Evolutionary conservation across 108 stramenopile genomes (phyloP), one percentile per base, ranked within the genome.

Genomic region (Nitzschia putrida): DNA sequence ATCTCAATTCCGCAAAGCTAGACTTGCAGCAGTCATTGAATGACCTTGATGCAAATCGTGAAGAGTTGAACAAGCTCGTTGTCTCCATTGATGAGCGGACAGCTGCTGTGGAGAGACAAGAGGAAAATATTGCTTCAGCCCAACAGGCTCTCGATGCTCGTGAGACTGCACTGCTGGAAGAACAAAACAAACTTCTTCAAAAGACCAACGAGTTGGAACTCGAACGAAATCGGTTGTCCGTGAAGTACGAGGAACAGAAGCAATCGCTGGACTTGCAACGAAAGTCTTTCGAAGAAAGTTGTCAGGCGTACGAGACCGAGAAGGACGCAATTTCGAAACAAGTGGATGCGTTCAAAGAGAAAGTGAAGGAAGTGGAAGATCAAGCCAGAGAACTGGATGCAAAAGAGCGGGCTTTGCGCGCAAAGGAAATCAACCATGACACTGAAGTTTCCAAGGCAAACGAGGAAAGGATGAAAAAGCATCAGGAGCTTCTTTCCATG

Each of bases 11-110:
- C 20, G 74, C 74, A 21, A 68, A 70, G 18, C 8, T 45, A 23
- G 63, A 53, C 0, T 37, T 71, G 7, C 20, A 69, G 22, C 41
- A 40, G 45, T 57, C 77, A 13, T 34, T 68, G 37, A 55, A 72
- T 5, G 77, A 68, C 41, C 23, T 79, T 2, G 68, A 64, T 54
- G 14, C 41, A 14, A 71, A 64, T 20, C 37, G 78, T 57, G 64
- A 69, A 37, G 45, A 72, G 39, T 26, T 78, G 20, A 71, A 70
- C 18, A 29, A 61, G n/a, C 55, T 68, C 53, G 42, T 71, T 37
- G 8, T 16, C 8, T 43, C 66, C 13, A 18, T 67, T 8, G 68
- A 76, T 18, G 23, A 47, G 21, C 61, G 72, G n/a, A 55, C 72
- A 38, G 63, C 37, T 13, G 43, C 37, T 18, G 55, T 73, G 54